phyloP scores from a whole-genome alignment of 371 early-diverging fungal species.

The Mucor circinelloides region DNA sequence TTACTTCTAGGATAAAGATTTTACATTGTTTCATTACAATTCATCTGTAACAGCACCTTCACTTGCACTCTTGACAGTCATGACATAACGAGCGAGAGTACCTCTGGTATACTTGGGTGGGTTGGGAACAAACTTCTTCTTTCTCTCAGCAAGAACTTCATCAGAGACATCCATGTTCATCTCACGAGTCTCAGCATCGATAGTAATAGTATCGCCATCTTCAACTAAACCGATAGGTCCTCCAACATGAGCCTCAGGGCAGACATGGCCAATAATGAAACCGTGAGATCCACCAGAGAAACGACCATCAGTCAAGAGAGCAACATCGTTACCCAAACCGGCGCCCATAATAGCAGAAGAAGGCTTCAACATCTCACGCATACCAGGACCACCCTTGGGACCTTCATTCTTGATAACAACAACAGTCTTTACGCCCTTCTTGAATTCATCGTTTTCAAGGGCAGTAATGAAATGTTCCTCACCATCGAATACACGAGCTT shows the following conservation, averaged over 20 bases:
- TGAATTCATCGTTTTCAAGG: slow-evolving; percentile 69
- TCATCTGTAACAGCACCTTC: slow-evolving; percentile 89
- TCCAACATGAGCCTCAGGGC: slow-evolving; percentile 96
- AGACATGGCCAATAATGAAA: slow-evolving; percentile 96
- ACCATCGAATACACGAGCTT: slow-evolving; percentile 88
- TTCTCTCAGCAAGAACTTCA: slow-evolving; percentile 71
- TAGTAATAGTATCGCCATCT: slow-evolving; percentile 84
- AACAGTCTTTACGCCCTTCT: slow-evolving; percentile 79
- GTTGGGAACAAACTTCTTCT: slow-evolving; percentile 74
- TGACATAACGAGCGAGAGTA: slow-evolving; percentile 86
- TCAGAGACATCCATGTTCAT: slow-evolving; percentile 75
- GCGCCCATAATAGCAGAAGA: slow-evolving; percentile 97
- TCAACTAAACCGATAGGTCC: slow-evolving; percentile 91
- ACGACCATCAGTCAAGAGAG: slow-evolving; percentile 93
- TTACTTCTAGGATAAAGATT: neutral
- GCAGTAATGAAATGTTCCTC: slow-evolving; percentile 90
- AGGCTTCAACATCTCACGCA: slow-evolving; percentile 96
- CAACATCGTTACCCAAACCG: slow-evolving; percentile 94
- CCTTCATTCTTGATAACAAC: slow-evolving; percentile 85
- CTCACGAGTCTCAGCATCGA: slow-evolving; percentile 78
- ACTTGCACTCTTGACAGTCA: slow-evolving; percentile 78
- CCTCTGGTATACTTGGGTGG: slow-evolving; percentile 85
- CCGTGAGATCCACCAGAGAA: slow-evolving; percentile 97
- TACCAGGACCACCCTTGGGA: slow-evolving; percentile 90
- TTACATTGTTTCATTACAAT: neutral